These are phyloP conservation scores for Kokia cookei DNA, from an alignment of 441 rosid species.

Conservation along the genomic window DNA sequence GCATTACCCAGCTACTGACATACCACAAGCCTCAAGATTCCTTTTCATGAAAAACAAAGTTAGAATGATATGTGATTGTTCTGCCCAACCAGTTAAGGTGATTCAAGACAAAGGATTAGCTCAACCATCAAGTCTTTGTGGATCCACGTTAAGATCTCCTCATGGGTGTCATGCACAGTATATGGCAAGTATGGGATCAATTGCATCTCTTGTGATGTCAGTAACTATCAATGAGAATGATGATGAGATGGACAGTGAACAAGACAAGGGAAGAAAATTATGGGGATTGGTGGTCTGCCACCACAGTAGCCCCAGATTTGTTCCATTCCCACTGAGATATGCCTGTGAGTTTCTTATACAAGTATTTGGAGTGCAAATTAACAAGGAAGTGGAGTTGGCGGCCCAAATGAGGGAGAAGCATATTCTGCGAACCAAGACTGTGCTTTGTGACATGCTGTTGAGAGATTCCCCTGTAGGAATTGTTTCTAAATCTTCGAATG, in stretches of 20 bases:
- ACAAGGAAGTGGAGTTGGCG: conserved; percentile 70
- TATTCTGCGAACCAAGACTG: conserved; percentile 58
- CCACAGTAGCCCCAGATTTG: conserved; percentile 64
- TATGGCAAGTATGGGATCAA: conserved; percentile 84
- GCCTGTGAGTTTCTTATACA: conserved; percentile 85
- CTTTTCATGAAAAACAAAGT: conserved; percentile 81
- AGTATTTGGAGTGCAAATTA: conserved; percentile 68
- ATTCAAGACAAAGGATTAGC: conserved; percentile 59
- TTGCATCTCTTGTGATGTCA: conserved; percentile 83
- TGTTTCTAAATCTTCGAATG: conserved; percentile 64
- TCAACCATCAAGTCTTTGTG: conserved; percentile 70
- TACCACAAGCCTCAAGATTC: conserved; percentile 84
- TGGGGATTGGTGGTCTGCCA: conserved; percentile 97
- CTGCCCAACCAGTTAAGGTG: conserved; percentile 54
- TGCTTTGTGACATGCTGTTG: conserved; percentile 84
- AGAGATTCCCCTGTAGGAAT: conserved; percentile 78
- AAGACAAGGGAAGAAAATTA: conserved; percentile 43
- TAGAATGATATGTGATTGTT: conserved; percentile 81
- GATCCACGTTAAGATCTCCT: conserved; percentile 78
- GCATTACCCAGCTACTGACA: conserved; percentile 87
- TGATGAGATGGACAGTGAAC: conserved; percentile 35
- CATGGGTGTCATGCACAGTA: conserved; percentile 80
- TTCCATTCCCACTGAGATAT: conserved; percentile 75
- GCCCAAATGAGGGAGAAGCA: conserved; percentile 63
- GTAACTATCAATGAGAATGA: conserved; percentile 65